Evolutionary conservation across 345 rosid genomes (phyloP).

Genomic region (Aquilaria yunnanensis): DNA sequence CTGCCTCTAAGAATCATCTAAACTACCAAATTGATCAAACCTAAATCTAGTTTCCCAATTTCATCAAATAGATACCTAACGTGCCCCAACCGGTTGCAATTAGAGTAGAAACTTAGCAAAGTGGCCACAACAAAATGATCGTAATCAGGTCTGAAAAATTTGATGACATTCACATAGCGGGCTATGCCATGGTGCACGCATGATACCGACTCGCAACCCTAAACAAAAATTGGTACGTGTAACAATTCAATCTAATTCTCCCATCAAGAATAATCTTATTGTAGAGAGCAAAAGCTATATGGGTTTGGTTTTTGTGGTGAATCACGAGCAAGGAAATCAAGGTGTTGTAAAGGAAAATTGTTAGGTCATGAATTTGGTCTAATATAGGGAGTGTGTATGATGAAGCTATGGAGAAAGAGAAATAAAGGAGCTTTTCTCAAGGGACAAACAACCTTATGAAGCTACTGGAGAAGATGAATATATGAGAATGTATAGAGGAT

Average conservation of each 20-base stretch:
- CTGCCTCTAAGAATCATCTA: too few species aligned
- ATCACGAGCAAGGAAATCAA: conserved; percentile 37
- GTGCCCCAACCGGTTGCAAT: conserved; percentile 32
- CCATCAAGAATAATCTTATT: conserved; percentile 16
- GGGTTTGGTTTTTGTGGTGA: conserved; percentile 21
- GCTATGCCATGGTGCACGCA: conserved; percentile 37
- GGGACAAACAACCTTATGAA: too few species aligned
- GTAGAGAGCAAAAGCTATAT: conserved; percentile 45
- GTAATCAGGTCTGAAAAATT: conserved; percentile 33
- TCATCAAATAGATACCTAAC: conserved; percentile 47
- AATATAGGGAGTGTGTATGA: conserved; percentile 44
- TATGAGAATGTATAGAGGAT: too few species aligned
- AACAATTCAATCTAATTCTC: conserved; percentile 34
- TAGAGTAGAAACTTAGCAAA: conserved; percentile 49
- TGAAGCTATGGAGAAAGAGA: conserved; percentile 28
- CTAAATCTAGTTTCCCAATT: conserved; percentile 49
- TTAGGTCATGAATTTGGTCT: conserved; percentile 36
- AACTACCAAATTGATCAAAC: background rate
- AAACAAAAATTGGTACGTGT: conserved; percentile 63
- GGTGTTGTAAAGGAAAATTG: conserved; percentile 54
- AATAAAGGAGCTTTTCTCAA: conserved; percentile 30
- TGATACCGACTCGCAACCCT: conserved; percentile 38
- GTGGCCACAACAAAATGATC: conserved; percentile 53
- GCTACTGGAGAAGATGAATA: too few species aligned
- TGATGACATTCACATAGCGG: conserved; percentile 53